Base-by-base conservation (phyloP, 805 yeast species). In the Candida golubevii region DNA sequence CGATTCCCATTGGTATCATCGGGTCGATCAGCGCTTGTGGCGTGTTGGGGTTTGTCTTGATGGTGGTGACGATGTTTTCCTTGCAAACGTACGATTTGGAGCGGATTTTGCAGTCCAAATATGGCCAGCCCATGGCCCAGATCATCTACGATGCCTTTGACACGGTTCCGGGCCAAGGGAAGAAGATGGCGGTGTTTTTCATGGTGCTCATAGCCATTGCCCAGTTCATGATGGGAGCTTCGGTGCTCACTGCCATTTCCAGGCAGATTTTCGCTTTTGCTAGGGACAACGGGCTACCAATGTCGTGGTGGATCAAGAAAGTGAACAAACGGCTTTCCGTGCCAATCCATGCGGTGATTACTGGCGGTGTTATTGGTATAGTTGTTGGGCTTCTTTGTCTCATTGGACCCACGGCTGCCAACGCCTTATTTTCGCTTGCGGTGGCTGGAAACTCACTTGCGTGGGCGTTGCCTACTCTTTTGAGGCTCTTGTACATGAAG, bases 261-360 rank as follows among this genome's bases (percentile, higher is more conserved):
- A 75, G 89, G 61, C 88, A 83, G 60, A 72, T 81, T 39, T 83
- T 85, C 80, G 88, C 88, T 1, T 81, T 83, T 61, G 80, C 87
- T 34, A 77, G 91, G 66, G 91, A 84, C 60, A 81, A 82, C 54
- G 89, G 88, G 12, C 70, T 84, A 45, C 90, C 90, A 8, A 67
- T 81, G 49, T 46, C 52, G 28, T 46, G 52, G 50, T 67, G 67
- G 56, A 72, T 84, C 49, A 79, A 81, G 51, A 75, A 67, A 36
- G 85, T 85, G 36, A 69, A 83, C 55, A 69, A 75, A 41, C 72
- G 60, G 46, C 63, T 77, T 32, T 69, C 75, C n/a, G 85, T 81
- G 27, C 91, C 93, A 12, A 61, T 82, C 26, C 72, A 82, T 53
- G 88, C 90, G 1, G 76, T 82, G 15, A 46, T 51, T 11, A 44